Percentiles rank a stretch among this genome's conserved stretches.
Conservation (phyloP, 805 yeast genomes). For the Wickerhamiella occidentalis region DNA sequence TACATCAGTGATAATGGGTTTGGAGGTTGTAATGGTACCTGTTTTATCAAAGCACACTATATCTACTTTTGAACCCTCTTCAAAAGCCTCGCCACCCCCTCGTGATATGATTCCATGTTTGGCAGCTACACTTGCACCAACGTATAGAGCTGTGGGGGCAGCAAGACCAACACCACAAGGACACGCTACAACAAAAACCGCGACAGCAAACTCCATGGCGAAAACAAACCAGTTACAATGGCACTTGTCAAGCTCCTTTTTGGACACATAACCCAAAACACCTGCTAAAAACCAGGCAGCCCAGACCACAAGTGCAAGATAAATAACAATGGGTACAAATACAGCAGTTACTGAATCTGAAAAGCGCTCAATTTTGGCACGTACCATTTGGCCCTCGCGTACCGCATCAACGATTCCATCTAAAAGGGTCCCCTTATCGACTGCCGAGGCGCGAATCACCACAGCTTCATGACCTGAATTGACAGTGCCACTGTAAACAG, state of each 20-base stretch:
- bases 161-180: constrained; percentile 81
- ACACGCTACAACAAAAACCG: constrained; percentile 74
- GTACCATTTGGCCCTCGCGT: constrained; percentile 56
- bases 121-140: constrained; percentile 70
- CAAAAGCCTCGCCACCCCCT: constrained; percentile 76
- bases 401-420: constrained; percentile 62
- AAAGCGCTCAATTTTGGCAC: constrained; percentile 60
- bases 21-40: constrained; percentile 96
- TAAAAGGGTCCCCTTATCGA: constrained; percentile 30
- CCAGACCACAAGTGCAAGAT: constrained; percentile 54
- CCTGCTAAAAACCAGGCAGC: constrained; percentile 55
- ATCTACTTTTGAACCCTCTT: constrained; percentile 68
- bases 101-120: constrained; percentile 61
- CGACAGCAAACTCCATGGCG: constrained; percentile 57
- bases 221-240: neutral
- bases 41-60: constrained; percentile 98
- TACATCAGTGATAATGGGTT: constrained; percentile 47
- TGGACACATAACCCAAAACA: constrained; percentile 42
- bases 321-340: constrained; percentile 59
- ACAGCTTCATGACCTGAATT: constrained; percentile 47
- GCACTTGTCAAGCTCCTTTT: neutral
- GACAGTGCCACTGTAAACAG: constrained; percentile 59
- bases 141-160: constrained; percentile 73
- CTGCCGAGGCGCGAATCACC: constrained; percentile 7
- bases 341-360: constrained; percentile 59